Evolutionary conservation across 495 filamentous ascomycete genomes (phyloP).

Genomic region (Penicillium macrosclerotiorum): DNA sequence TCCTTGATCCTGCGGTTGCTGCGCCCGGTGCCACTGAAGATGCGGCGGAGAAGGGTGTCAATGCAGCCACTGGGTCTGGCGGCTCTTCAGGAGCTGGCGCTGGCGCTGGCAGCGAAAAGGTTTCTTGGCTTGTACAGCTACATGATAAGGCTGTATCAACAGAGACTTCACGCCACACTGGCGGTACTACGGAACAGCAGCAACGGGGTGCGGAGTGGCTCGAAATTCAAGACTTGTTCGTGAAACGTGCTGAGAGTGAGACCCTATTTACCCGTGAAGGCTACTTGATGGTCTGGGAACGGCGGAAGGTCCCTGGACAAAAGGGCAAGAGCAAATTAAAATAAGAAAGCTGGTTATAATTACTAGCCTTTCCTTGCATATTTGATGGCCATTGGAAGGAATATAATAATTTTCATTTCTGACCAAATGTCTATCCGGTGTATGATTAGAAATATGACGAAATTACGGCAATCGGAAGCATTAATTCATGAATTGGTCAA

Average conservation of each 20-base stretch:
- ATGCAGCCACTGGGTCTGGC: slow-evolving; percentile 65
- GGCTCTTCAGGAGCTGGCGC: slow-evolving; percentile 42
- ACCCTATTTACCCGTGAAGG: slow-evolving; percentile 88
- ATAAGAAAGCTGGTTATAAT: too few species aligned
- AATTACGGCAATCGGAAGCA: slow-evolving; percentile 6
- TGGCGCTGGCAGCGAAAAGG: slow-evolving; percentile 50
- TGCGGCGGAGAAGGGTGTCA: slow-evolving; percentile 78
- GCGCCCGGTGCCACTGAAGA: slow-evolving; percentile 74
- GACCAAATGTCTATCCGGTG: too few species aligned
- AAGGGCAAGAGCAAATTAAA: slow-evolving; percentile 39
- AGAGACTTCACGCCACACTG: slow-evolving; percentile 31
- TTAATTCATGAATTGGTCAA: too few species aligned
- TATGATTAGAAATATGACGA: slow-evolving; percentile 9
- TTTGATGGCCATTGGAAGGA: neutral
- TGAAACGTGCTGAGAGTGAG: slow-evolving; percentile 81
- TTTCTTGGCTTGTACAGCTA: slow-evolving; percentile 56
- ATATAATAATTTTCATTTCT: too few species aligned
- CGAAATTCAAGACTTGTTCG: slow-evolving; percentile 90
- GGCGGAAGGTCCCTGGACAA: slow-evolving; percentile 56
- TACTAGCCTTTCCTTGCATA: too few species aligned
- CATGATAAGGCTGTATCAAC: slow-evolving; percentile 50
- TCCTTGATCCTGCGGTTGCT: slow-evolving; percentile 65
- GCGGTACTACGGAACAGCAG: slow-evolving; percentile 30
- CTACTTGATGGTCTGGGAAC: slow-evolving; percentile 96
- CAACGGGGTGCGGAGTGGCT: slow-evolving; percentile 70